A percentile compares a stretch with the other conserved stretches of the same genome.
Conservation (phyloP, 352 stramenopile species). For the Phytophthora meadii region DNA sequence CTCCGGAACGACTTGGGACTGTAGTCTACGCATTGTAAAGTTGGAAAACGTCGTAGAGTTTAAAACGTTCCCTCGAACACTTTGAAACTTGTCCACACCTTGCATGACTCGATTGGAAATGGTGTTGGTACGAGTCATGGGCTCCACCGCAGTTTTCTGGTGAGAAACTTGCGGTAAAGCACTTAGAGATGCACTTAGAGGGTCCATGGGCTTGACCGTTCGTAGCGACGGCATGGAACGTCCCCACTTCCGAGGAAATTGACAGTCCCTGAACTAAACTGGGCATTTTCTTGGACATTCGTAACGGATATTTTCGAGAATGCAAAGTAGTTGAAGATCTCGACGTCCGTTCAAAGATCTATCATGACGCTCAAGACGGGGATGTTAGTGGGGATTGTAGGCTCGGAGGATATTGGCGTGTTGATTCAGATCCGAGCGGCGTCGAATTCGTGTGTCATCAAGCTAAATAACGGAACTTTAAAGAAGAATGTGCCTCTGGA, state of each 20-base stretch:
- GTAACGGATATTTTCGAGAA: conserved; percentile 21
- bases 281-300: background rate
- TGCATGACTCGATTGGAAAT: conserved; percentile 49
- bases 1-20: conserved; percentile 49
- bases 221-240: conserved; percentile 27
- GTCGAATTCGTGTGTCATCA: conserved; percentile 73
- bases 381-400: conserved; percentile 62
- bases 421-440: conserved; percentile 70
- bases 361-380: conserved; percentile 60
- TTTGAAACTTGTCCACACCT: conserved; percentile 34
- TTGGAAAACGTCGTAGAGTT: conserved; percentile 29
- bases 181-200: conserved; percentile 40
- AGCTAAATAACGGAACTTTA: conserved; percentile 67
- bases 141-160: conserved; percentile 41
- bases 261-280: background rate
- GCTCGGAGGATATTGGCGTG: conserved; percentile 59
- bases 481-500: conserved; percentile 74
- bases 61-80: conserved; percentile 26
- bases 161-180: conserved; percentile 27
- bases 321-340: background rate
- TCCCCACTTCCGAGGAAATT: background rate
- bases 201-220: conserved; percentile 42
- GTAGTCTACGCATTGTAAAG: conserved; percentile 34
- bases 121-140: conserved; percentile 50
- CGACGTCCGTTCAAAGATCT: conserved; percentile 10